Percentiles rank a stretch among this genome's conserved stretches.
Evolutionary conservation across 129 eudicot genomes (phyloP).

Genomic region (Erigeron canadensis): DNA sequence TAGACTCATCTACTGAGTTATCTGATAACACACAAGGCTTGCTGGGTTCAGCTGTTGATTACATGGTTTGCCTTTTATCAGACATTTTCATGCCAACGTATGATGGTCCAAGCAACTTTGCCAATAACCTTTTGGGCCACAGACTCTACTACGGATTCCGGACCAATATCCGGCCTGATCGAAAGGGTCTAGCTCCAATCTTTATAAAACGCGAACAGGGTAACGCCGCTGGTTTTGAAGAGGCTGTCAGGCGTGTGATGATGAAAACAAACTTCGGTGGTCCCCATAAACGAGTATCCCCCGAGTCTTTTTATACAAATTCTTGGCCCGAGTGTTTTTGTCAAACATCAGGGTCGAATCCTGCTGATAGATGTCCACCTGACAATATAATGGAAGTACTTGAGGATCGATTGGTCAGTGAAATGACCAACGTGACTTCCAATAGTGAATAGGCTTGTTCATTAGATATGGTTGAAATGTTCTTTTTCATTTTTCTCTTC

Average conservation of each 20-base stretch:
- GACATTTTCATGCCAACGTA: constrained; percentile 98
- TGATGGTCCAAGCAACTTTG: constrained; percentile 98
- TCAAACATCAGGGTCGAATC: constrained; percentile 48
- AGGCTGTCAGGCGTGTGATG: constrained; percentile 76
- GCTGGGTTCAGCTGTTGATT: constrained; percentile 94
- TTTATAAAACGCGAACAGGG: constrained; percentile 79
- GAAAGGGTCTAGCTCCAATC: constrained; percentile 84
- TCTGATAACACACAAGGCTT: constrained; percentile 67
- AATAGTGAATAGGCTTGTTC: constrained; percentile 32
- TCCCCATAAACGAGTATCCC: constrained; percentile 70
- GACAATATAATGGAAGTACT: constrained; percentile 56
- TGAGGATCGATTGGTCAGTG: constrained; percentile 51
- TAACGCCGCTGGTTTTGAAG: constrained; percentile 61
- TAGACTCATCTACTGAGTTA: constrained; percentile 74
- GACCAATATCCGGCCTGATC: constrained; percentile 75
- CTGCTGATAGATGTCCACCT: constrained; percentile 78
- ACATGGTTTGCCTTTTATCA: constrained; percentile 95
- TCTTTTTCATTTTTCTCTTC: constrained; percentile 11
- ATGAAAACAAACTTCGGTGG: constrained; percentile 78
- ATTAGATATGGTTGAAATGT: constrained; percentile 11
- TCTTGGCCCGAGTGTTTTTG: constrained; percentile 99
- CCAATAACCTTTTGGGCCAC: constrained; percentile 93
- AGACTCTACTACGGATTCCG: constrained; percentile 93
- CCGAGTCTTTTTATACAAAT: constrained; percentile 91
- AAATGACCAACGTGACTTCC: constrained; percentile 42